These are phyloP conservation scores for Neofusicoccum laricinum DNA, from an alignment of 2,329 filamentous ascomycete species.

Conservation along the genomic window DNA sequence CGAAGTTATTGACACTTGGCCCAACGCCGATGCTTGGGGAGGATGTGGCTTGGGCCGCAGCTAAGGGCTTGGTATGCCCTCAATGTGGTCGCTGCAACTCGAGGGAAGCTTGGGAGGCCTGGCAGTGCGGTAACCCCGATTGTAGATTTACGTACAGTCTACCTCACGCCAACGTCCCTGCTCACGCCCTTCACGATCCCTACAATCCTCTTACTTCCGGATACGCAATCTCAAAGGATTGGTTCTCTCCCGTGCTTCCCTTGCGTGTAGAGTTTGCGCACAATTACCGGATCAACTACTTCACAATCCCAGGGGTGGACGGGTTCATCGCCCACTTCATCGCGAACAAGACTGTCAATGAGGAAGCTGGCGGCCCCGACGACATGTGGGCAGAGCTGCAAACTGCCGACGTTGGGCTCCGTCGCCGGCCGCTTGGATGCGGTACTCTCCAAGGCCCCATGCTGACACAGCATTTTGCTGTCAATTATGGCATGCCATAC, in stretches of 20 bases:
- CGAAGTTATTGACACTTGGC: constrained; percentile 39
- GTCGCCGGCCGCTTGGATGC: constrained; percentile 19
- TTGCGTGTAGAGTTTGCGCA: constrained; percentile 32
- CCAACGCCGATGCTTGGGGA: constrained; percentile 36
- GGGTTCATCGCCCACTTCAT: constrained; percentile 55
- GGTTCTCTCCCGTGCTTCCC: constrained; percentile 31
- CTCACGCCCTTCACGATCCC: constrained; percentile 30
- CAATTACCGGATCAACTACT: constrained; percentile 44
- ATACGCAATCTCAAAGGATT: constrained; percentile 32
- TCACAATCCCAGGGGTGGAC: constrained; percentile 46
- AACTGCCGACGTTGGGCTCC: constrained; percentile 36
- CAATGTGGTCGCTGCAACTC: constrained; percentile 61
- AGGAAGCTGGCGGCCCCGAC: constrained; percentile 55
- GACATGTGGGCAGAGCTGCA: constrained; percentile 56
- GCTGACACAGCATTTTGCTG: constrained; percentile 52
- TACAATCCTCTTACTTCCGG: constrained; percentile 33
- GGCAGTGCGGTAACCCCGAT: constrained; percentile 54
- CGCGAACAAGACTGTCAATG: constrained; percentile 53
- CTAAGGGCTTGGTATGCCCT: constrained; percentile 65
- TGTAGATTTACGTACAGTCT: constrained; percentile 50
- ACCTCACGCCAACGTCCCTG: constrained; percentile 29
- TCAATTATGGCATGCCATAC: constrained; percentile 63
- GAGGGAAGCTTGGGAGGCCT: constrained; percentile 59
- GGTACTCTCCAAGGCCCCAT: constrained; percentile 40
- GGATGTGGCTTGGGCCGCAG: constrained; percentile 53